Conservation (phyloP, 2,329 filamentous ascomycete species). For the Penicillium sp. region DNA sequence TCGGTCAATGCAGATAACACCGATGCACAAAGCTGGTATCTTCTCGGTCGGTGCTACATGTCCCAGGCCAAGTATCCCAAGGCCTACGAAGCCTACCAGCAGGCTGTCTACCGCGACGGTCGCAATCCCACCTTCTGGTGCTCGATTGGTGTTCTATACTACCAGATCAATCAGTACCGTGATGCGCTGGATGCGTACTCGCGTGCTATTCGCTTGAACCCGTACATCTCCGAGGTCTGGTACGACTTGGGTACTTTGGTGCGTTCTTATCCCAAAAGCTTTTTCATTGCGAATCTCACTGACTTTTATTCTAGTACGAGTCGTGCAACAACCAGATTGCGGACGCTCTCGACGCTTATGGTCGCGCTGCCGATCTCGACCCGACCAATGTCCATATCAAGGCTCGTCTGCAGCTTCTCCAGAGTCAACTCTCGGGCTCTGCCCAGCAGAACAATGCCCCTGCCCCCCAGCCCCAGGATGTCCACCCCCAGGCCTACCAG, state of each 20-base stretch:
- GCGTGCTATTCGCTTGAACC: slow-evolving; percentile 90
- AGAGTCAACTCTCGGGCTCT: slow-evolving; percentile 67
- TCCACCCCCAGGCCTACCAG: slow-evolving; percentile 93
- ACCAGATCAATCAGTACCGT: slow-evolving; percentile 99
- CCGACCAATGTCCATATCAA: slow-evolving; percentile 94
- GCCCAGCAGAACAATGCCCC: slow-evolving; percentile 74
- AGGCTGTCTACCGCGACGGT: slow-evolving; percentile 96
- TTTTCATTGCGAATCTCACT: not conserved
- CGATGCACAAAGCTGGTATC: slow-evolving; percentile 98
- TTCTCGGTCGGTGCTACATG: slow-evolving; percentile 98
- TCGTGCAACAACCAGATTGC: slow-evolving; percentile 98
- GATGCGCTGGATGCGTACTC: slow-evolving; percentile 97
- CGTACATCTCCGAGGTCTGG: slow-evolving; percentile 98
- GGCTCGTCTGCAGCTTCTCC: slow-evolving; percentile 82
- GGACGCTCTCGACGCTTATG: slow-evolving; percentile 93
- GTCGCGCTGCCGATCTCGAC: slow-evolving; percentile 89
- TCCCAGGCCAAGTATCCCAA: slow-evolving; percentile 98
- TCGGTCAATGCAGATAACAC: slow-evolving; percentile 93
- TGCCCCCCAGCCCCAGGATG: slow-evolving; percentile 75
- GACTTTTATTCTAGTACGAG: slow-evolving; percentile 59
- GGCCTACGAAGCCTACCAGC: slow-evolving; percentile 96
- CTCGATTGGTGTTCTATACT: slow-evolving; percentile 97
- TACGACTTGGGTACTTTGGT: slow-evolving; percentile 90
- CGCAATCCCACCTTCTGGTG: slow-evolving; percentile 99
- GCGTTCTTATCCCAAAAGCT: not conserved